Conservation (phyloP, 2,329 filamentous ascomycete species). For the Pleomassaria siparia region DNA sequence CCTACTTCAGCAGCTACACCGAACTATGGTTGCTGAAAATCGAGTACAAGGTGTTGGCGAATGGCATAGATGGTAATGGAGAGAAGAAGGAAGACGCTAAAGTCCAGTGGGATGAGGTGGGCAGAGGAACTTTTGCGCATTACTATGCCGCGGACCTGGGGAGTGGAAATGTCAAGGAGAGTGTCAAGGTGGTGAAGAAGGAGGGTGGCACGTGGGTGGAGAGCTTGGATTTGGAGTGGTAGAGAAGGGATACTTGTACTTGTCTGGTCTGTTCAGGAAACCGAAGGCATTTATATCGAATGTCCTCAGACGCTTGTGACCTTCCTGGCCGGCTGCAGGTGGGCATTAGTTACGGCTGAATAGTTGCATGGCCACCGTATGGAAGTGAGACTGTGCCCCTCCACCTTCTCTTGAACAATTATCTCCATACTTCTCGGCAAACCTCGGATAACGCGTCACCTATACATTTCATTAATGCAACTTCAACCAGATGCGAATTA, state of each 20-base stretch:
- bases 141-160: conserved; percentile 60
- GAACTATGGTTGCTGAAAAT: conserved; percentile 58
- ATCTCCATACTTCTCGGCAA: no score
- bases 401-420: no score
- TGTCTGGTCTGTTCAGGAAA: no score
- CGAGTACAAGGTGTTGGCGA: conserved; percentile 47
- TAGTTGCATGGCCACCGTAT: no score
- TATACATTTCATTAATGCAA: no score
- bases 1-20: conserved; percentile 34
- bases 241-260: conserved; percentile 20
- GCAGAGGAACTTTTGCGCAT: conserved; percentile 57
- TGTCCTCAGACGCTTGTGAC: no score
- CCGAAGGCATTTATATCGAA: no score
- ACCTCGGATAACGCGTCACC: no score
- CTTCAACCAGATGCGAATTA: no score
- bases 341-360: no score
- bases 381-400: no score
- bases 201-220: conserved; percentile 52
- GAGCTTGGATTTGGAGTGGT: conserved; percentile 34
- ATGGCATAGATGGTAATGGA: conserved; percentile 32
- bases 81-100: conserved; percentile 24
- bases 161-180: conserved; percentile 52
- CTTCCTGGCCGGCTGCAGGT: no score
- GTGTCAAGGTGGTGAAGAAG: conserved; percentile 50
- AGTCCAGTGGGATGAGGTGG: conserved; percentile 58